Base-by-base conservation (phyloP, 2,329 filamentous ascomycete genomes). In the Chrysoporthe puriensis region DNA sequence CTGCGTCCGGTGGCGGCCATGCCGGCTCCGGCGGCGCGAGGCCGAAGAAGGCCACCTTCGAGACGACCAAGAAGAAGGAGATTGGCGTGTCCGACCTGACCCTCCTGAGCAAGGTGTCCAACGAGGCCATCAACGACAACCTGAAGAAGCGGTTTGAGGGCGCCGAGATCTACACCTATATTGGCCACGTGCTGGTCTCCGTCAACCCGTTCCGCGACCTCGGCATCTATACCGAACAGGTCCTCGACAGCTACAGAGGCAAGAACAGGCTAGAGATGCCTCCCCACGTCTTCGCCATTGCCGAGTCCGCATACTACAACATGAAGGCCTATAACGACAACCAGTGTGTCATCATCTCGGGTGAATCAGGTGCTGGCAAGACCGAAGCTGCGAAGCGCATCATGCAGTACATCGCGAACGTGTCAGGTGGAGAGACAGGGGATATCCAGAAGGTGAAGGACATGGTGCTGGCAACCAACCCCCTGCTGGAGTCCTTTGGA, bases 271-370 rank as follows among this genome's bases (percentile, higher is more conserved):
- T 99, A 72, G 96, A 99, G 83, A 89, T 93, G 83, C 92, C 94
- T 40, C 96, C 96, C 9, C 96, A 99, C 80, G 96, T 99, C 73
- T 99, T 97, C 79, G 95, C 94, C 70, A 96, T 99, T 76, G 96
- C 96, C 77, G 96, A 99, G 81, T 91, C 95, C 8, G 81, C 94
- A 66, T 99, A 99, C 84, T 98, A 98, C 84, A 98, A 99, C 84
- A 98, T 99, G 96, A 98, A 98, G 80, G 95, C 94, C 59, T 99
- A 99, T 85, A 93, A 93, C 76, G 96, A 98, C 74, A 98, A 98
- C 82, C 96, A 99, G 80, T 98, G 96, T 82, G 95, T 99, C 73
- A 99, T 99, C 80, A 99, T 99, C 74, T 98, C 96, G 4, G 96
- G 96, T 77, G 96, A 99, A 82, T 98, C 96, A 2, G 96, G 96